Evolutionary conservation across 2,329 filamentous ascomycete species (phyloP), one percentile per base, ranked within the genome.

Genomic region (Clonostachys chloroleuca): DNA sequence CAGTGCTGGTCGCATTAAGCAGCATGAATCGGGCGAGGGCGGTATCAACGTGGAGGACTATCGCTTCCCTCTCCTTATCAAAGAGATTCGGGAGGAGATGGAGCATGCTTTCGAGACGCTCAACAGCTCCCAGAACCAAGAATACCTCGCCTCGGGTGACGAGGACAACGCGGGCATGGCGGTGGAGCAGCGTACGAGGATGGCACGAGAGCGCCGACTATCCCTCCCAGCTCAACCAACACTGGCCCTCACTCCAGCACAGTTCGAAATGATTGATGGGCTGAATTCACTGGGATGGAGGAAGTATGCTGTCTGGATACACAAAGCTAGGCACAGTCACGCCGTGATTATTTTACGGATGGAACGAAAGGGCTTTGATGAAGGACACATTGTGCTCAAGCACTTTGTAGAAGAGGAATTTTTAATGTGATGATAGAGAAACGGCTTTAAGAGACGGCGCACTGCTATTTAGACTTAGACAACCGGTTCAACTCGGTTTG

Each of bases 271-370:
- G 81, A 87, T 96, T 51, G 77, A 86, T 33, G 80, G 83, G 10
- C 72, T 97, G 43, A 83, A 97, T 56, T 62, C 64, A n/a, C 61
- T 85, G 3, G 74, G 76, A 5, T 86, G 81, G 78, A 72, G 75
- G 43, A 87, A 85, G 62, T 84, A 81, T 53, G 80, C 77, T 1
- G 81, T 92, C 5, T 84, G 86, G 67, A 92, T 94, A 37, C 86
- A 87, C 53, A 87, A 91, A 6, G 77, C 83, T 47, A 70, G 75
- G n/a, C 89, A 96, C 61, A 89, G 81, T 50, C 92, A 97, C 65
- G 92, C 92, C 0, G 92, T 92, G 4, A 95, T 97, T 43, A 89
- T 97, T 52, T 84, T 95, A 35, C 80, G 92, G 36, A 80, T 74
- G 49, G 80, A 86, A 37, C 84, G 81, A 60, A 70, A 77, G 45